phyloP scores from a whole-genome alignment of 2,329 filamentous ascomycete species.

The Botryotinia narcissicola region DNA sequence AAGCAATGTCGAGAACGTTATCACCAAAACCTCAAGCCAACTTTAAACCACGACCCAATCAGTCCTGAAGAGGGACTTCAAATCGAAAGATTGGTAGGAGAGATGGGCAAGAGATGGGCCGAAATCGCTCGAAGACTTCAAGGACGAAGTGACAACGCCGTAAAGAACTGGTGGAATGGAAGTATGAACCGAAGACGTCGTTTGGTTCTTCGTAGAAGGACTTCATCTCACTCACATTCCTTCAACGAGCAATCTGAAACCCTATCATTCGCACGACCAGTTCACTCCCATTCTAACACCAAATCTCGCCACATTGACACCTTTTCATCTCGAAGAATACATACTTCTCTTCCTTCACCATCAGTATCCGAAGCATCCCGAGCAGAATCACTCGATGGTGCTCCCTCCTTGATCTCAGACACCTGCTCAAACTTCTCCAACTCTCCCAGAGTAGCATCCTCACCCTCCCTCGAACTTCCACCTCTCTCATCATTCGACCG shows the following conservation, averaged over 20 bases:
- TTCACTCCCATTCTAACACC: conserved; percentile 13
- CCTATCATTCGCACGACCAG: conserved; percentile 37
- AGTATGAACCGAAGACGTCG: conserved; percentile 74
- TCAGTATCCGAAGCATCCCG: conserved; percentile 61
- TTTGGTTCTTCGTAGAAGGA: conserved; percentile 34
- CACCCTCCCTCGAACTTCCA: conserved; percentile 37
- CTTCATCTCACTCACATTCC: conserved; percentile 30
- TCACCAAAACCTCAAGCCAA: conserved; percentile 86
- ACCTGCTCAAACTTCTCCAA: conserved; percentile 60
- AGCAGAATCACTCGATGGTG: conserved; percentile 54
- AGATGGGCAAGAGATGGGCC: conserved; percentile 86
- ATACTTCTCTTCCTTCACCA: conserved; percentile 62
- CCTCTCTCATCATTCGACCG: conserved; percentile 30
- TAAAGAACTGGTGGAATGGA: conserved; percentile 99
- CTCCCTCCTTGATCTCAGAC: conserved; percentile 71
- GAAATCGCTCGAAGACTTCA: conserved; percentile 81
- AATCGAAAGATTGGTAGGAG: conserved; percentile 74
- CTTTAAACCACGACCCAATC: conserved; percentile 71
- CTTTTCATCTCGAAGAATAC: conserved; percentile 42
- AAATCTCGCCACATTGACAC: conserved; percentile 28
- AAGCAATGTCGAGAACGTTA: conserved; percentile 96
- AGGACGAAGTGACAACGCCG: conserved; percentile 88
- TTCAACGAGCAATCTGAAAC: conserved; percentile 37
- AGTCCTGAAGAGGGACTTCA: conserved; percentile 64
- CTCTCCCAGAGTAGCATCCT: conserved; percentile 46